Evolutionary conservation across 768 basidiomycete genomes (phyloP), one percentile per base, ranked within the genome.

Genomic region (Rhizopogon sp.): DNA sequence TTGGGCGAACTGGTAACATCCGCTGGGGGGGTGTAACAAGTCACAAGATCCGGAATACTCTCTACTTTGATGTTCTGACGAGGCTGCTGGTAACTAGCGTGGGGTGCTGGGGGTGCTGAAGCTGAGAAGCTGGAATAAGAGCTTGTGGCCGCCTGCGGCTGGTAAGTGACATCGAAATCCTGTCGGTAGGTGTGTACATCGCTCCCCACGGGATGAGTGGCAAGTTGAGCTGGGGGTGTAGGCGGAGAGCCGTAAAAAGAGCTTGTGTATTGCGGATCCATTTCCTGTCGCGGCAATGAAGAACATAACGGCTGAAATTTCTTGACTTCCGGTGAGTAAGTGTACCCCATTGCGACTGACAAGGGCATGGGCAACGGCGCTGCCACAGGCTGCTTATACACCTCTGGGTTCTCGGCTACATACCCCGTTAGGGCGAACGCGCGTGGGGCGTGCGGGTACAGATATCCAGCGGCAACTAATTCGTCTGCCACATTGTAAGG

Each of bases 221-320:
- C 52, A 2, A 60, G n/a, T n/a, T 52, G 60, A 0, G 46, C 33
- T 45, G 62, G 52, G 5, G 60, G 50, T 3, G 56, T 29, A 46
- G 54, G 55, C 50, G 37, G 58, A 49, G 35, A 59, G 56, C 40
- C 51, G 25, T 55, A 55, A 14, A 53, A 17, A 53, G 69, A 17
- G 42, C 14, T 16, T 60, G 8, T 7, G 45, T 62, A 67, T 56
- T 54, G 64, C 31, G 63, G 56, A 64, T 54, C 61, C 62, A 55
- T 62, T 35, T 57, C 64, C 9, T 65, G 64, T 42, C 58, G 67
- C 60, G 69, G 68, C 61, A 59, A 58, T 61, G 66, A 66, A 35
- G 68, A 58, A 70, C 62, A 71, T 60, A 68, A 59, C 70, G 66
- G 69, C 57, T 71, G 70, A 46, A 71, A 70, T 62, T 71, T 70